Evolutionary conservation across 2,329 filamentous ascomycete species (phyloP), one percentile per base, ranked within the genome.

Genomic region (Chlorencoelia australis): DNA sequence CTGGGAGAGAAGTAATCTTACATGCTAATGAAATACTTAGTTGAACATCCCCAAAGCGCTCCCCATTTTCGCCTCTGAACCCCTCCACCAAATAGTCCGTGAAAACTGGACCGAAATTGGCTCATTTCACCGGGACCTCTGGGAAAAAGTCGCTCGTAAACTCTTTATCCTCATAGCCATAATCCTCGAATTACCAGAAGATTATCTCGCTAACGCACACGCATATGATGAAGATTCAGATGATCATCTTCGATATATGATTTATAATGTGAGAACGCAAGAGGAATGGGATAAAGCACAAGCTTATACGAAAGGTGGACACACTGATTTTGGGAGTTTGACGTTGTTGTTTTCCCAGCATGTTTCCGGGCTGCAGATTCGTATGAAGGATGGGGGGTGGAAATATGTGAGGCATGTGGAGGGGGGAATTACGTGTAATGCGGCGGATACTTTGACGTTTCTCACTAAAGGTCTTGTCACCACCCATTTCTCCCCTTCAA

Each of bases 211-310:
- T 16, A 61, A 64, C 8, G 59, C 64, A 20, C 74, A 79, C 48
- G 60, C 60, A 5, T 79, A 75, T 45, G 62, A 71, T 2, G 59
- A 66, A 32, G 59, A 65, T 22, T 66, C 66, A 30, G 71, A 75
- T 45, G 68, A 69, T 35, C 69, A 75, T 46, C 60, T 75, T 21
- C 66, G 74, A 6, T 75, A 75, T 52, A 75, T 75, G 71, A 66
- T 71, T 40, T 76, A 76, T 46, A 62, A 66, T 37, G 59, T 59
- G 0, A 64, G 69, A 22, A 61, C 60, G 1, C 47, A 56, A 4
- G 64, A 66, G 11, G 62, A 65, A 19, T 71, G 69, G 51, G 59
- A 59, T 39, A 57, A 53, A 37, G 56, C 54, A 6, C 60, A 62
- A 2, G 56, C 57, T 13, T 57, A 65, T 20, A 65, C 62, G 21